phyloP scores from a whole-genome alignment of 805 yeast species.

The Wickerhamiella spandovensis region DNA sequence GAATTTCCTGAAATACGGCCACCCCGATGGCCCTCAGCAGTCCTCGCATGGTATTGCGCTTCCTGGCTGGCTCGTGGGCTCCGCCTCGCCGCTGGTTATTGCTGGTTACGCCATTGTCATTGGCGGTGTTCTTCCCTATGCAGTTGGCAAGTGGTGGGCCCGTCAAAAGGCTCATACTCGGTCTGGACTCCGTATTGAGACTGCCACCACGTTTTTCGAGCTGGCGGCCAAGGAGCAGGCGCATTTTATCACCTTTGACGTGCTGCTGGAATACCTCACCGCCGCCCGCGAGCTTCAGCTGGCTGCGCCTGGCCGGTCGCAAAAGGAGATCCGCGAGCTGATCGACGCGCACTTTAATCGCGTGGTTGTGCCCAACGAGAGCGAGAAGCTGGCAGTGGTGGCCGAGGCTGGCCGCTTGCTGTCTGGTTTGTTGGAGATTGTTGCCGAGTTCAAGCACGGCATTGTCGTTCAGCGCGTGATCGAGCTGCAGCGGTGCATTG shows the following conservation, averaged over 20 bases:
- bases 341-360: constrained; percentile 50
- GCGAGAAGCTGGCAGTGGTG: constrained; percentile 41
- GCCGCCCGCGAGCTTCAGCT: constrained; percentile 53
- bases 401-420: constrained; percentile 53
- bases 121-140: constrained; percentile 63
- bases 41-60: constrained; percentile 86
- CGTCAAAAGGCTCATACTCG: constrained; percentile 68
- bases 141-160: constrained; percentile 87
- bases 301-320: constrained; percentile 29
- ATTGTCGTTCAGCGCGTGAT: constrained; percentile 48
- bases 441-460: constrained; percentile 61
- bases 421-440: constrained; percentile 64
- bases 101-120: constrained; percentile 56
- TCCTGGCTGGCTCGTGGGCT: constrained; percentile 78
- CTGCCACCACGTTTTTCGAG: constrained; percentile 71
- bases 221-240: constrained; percentile 49
- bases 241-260: constrained; percentile 39
- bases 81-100: constrained; percentile 51
- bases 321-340: constrained; percentile 37
- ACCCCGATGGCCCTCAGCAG: constrained; percentile 96
- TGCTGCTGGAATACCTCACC: constrained; percentile 41
- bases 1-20: constrained; percentile 78
- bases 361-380: constrained; percentile 26
- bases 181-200: constrained; percentile 64
- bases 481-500: constrained; percentile 54